phyloP scores from a whole-genome alignment of 352 stramenopile species.

The Phytophthora colocasiae region DNA sequence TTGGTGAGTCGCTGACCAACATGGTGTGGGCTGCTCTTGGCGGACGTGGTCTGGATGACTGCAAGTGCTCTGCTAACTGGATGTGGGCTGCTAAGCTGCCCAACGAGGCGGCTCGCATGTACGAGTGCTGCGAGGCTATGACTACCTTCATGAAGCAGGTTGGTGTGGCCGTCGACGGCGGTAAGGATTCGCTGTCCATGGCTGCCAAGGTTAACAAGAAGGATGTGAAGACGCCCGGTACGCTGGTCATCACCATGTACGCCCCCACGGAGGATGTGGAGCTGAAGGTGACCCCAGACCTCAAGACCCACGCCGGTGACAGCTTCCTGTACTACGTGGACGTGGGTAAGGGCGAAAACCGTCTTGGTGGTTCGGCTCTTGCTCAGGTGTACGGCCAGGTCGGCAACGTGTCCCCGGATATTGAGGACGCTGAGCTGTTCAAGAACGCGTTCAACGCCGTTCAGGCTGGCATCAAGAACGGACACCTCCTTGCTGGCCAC shows the following conservation, averaged over 20 bases:
- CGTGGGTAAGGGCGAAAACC: constrained; percentile 89
- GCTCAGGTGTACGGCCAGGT: constrained; percentile 94
- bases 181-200: constrained; percentile 99
- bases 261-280: constrained; percentile 97
- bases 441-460: constrained; percentile 95
- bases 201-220: constrained; percentile 94
- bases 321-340: constrained; percentile 96
- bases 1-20: constrained; percentile 99
- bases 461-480: constrained; percentile 92
- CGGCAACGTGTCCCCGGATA: constrained; percentile 87
- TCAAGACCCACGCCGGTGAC: constrained; percentile 91
- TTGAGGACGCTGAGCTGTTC: constrained; percentile 94
- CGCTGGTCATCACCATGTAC: constrained; percentile 98
- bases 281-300: constrained; percentile 97
- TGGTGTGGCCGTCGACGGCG: constrained; percentile 97
- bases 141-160: constrained; percentile 95
- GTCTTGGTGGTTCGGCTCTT: constrained; percentile 96
- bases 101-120: constrained; percentile 99
- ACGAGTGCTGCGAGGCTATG: constrained; percentile 97
- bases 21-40: constrained; percentile 95
- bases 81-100: constrained; percentile 99
- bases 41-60: constrained; percentile 94
- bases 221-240: constrained; percentile 98
- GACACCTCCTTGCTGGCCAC: constrained; percentile 95
- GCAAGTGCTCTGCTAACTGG: constrained; percentile 99